Conservation (phyloP, 2,329 filamentous ascomycete genomes). For the Phyllosticta paracitricarpa region DNA sequence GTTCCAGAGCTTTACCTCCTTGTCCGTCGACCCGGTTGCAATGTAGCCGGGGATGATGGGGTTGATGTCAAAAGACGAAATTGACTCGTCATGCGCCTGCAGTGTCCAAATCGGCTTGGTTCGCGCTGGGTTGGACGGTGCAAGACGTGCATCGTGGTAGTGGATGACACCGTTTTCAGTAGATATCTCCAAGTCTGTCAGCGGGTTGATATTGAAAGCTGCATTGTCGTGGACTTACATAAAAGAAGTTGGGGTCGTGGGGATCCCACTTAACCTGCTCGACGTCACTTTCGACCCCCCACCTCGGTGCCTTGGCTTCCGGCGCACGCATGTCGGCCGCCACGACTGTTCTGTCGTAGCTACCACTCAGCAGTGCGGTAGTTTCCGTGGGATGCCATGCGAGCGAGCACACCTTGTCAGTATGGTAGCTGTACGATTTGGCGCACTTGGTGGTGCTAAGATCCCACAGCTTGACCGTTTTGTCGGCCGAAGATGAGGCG, state of each 20-base stretch:
- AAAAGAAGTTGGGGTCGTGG: conserved; percentile 89
- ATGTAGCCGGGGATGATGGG: conserved; percentile 81
- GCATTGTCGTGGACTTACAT: conserved; percentile 41
- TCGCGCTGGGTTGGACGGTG: conserved; percentile 59
- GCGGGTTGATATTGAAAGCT: background rate
- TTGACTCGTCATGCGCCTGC: conserved; percentile 86
- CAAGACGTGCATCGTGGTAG: conserved; percentile 76
- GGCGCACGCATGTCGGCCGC: conserved; percentile 95
- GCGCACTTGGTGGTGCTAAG: conserved; percentile 84
- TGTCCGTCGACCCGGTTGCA: conserved; percentile 87
- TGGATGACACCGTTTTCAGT: conserved; percentile 89
- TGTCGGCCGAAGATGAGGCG: conserved; percentile 89
- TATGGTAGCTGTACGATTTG: conserved; percentile 92
- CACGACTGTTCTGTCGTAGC: conserved; percentile 88
- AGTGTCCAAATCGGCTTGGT: conserved; percentile 89
- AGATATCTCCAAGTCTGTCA: conserved; percentile 38
- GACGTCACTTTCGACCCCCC: conserved; percentile 93
- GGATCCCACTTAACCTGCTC: conserved; percentile 90
- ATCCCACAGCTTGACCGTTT: conserved; percentile 97
- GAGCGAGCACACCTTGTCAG: conserved; percentile 93
- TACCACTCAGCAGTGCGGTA: conserved; percentile 82
- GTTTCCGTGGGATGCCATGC: conserved; percentile 86
- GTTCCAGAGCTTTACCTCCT: conserved; percentile 95
- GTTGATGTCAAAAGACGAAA: conserved; percentile 92
- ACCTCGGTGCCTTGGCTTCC: conserved; percentile 68